Base-by-base conservation (phyloP, 202 grass and related monocot species). In the Eragrostis tef region DNA sequence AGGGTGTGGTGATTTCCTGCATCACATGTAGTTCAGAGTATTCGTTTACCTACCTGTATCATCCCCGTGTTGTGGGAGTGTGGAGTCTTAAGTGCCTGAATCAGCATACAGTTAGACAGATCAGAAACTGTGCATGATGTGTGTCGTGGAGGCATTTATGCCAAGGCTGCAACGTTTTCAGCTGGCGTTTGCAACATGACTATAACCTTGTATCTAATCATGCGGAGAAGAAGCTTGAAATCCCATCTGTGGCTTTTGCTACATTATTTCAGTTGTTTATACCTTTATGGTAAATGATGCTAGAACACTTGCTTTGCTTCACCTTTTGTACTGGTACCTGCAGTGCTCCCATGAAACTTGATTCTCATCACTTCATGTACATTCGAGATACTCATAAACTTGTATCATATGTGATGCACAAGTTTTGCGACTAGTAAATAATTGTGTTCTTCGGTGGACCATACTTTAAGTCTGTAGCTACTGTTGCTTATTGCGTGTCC, bases 351-450 rank as follows among this genome's bases (percentile, higher is more conserved):
- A n/a, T n/a, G n/a, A n/a, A n/a, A n/a, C n/a, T 43, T 10, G 14
- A 47, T 62, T 27, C 9, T 1, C 71, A 21, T 42, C 71, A 8
- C 19, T n/a, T 46, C 60, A 14, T 52, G 11, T 82, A 6, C 48
- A 20, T 56, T 77, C 24, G 34, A 6, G 71, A 63, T 87, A 36
- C 66, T 48, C 36, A 1, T 49, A 66, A 26, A 64, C 39, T 31
- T 80, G 46, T 62, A 43, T 52, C 12, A 68, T 78, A 19, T 72
- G 31, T 11, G 20, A 15, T 36, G 24, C 31, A 60, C 29, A 84
- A 54, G 22, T 11, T 70, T 64, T 53, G 29, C 77, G 19, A 0
- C 6, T 5, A n/a, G n/a, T n/a, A 6, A 65, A 62, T 64, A 25
- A 0, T 66, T 24, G 17, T 52, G 5, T 11, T 7, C 9, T 50